phyloP scores from a whole-genome alignment of 345 rosid genomes.

The Brassica incana region DNA sequence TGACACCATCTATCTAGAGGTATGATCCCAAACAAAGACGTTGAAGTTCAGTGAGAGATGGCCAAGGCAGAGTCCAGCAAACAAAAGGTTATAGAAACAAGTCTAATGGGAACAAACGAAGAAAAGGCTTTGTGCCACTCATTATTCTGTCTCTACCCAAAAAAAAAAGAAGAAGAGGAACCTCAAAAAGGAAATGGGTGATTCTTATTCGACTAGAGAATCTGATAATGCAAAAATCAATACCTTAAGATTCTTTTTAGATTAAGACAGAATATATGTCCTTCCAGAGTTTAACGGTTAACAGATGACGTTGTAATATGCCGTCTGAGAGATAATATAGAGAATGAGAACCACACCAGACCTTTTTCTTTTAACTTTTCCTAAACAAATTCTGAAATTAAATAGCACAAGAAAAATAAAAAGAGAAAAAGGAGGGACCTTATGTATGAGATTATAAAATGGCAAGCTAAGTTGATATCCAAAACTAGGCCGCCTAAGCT shows the following conservation, averaged over 20 bases:
- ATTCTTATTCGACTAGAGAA: constrained; percentile 37
- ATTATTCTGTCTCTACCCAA: constrained; percentile 23
- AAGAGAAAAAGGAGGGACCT: constrained; percentile 36
- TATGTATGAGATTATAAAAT: constrained; percentile 36
- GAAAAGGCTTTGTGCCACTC: constrained; percentile 28
- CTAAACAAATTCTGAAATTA: constrained; percentile 10
- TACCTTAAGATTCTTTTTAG: constrained; percentile 29
- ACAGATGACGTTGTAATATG: constrained; percentile 34
- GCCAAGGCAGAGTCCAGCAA: constrained; percentile 10
- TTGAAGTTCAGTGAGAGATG: constrained; percentile 24
- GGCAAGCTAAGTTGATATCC: constrained; percentile 32
- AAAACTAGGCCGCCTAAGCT: constrained; percentile 30
- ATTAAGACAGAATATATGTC: constrained; percentile 37
- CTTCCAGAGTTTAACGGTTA: constrained; percentile 37
- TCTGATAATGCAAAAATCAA: constrained; percentile 32
- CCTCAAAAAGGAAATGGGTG: constrained; percentile 33
- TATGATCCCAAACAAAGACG: constrained; percentile 22
- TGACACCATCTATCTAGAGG: background rate
- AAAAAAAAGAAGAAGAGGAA: background rate
- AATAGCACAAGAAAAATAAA: background rate
- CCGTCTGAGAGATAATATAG: constrained; percentile 34
- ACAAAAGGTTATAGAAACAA: constrained; percentile 3
- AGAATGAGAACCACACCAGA: constrained; percentile 37
- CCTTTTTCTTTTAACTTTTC: constrained; percentile 11
- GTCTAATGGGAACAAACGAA: constrained; percentile 33